These are phyloP conservation scores for Solanum bulbocastanum DNA, from an alignment of 257 asterid species.

Conservation along the genomic window DNA sequence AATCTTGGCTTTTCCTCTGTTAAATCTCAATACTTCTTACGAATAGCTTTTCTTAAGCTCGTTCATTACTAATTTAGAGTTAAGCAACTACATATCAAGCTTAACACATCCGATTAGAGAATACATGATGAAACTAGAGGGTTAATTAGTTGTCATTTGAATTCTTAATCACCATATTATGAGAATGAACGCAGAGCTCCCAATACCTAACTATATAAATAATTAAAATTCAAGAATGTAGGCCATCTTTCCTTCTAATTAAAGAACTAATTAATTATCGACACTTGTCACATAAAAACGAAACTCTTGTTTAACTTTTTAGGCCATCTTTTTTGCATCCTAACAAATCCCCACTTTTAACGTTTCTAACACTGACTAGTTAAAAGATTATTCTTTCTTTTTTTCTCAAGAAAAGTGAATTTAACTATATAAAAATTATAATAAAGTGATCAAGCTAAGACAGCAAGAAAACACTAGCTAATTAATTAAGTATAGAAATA, in stretches of 20 bases:
- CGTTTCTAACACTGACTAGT: not conserved
- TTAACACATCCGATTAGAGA: not conserved
- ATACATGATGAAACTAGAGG: not conserved
- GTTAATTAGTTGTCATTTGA: not conserved
- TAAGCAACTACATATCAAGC: not conserved
- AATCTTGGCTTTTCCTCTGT: not conserved
- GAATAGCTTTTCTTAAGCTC: not conserved
- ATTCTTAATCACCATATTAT: not conserved
- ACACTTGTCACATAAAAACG: not conserved
- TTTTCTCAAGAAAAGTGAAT: not conserved
- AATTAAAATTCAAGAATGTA: not conserved
- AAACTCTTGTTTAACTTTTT: not conserved
- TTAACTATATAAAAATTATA: not conserved
- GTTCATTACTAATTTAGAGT: not conserved
- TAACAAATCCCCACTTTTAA: not conserved
- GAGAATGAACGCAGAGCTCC: not conserved
- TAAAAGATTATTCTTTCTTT: not conserved
- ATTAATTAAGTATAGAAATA: not conserved
- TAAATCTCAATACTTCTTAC: not conserved
- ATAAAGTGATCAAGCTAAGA: constrained; percentile 6
- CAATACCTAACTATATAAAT: not conserved
- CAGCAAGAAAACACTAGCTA: constrained; percentile 24
- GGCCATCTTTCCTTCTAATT: not conserved
- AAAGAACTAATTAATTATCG: not conserved
- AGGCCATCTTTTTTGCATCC: not conserved